phyloP scores from a whole-genome alignment of 2,329 filamentous ascomycete species.

The Pseudopyricularia cyperi region DNA sequence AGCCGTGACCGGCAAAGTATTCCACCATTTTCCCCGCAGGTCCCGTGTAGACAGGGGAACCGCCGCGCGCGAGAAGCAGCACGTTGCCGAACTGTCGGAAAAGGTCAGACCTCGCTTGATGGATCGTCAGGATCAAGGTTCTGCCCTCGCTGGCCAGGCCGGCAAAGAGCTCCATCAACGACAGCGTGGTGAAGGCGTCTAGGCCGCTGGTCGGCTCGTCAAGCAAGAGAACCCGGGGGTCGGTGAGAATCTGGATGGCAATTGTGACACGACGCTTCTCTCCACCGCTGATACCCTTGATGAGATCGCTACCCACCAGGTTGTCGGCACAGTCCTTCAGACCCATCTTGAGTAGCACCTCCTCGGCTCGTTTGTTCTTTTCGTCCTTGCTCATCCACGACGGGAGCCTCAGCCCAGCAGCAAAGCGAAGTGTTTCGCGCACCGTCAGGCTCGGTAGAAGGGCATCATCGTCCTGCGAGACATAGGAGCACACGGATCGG shows the following conservation, averaged over 20 bases:
- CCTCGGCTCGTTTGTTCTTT: conserved; percentile 55
- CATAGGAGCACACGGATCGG: conserved; percentile 60
- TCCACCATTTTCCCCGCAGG: conserved; percentile 54
- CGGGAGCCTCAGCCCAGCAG: conserved; percentile 58
- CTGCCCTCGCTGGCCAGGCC: conserved; percentile 60
- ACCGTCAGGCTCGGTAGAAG: conserved; percentile 63
- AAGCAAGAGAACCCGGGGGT: conserved; percentile 58
- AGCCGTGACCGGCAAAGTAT: conserved; percentile 65
- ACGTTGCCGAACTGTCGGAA: conserved; percentile 62
- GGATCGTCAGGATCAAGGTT: conserved; percentile 64
- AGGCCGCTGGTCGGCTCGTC: conserved; percentile 55
- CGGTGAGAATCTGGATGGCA: conserved; percentile 64
- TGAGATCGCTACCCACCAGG: conserved; percentile 55
- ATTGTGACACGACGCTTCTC: conserved; percentile 70
- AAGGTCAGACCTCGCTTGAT: conserved; percentile 62
- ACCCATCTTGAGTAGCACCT: conserved; percentile 61
- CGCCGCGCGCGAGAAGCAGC: conserved; percentile 56
- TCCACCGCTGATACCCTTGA: conserved; percentile 63
- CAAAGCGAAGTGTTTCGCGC: conserved; percentile 58
- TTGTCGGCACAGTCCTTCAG: conserved; percentile 69
- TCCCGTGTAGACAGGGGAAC: conserved; percentile 55
- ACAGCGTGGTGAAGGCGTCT: conserved; percentile 66
- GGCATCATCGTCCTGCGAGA: conserved; percentile 68
- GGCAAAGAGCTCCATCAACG: conserved; percentile 61
- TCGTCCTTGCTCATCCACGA: conserved; percentile 56